These are phyloP conservation scores for Boletus patriciae DNA, from an alignment of 768 basidiomycete genomes.

Conservation along the genomic window DNA sequence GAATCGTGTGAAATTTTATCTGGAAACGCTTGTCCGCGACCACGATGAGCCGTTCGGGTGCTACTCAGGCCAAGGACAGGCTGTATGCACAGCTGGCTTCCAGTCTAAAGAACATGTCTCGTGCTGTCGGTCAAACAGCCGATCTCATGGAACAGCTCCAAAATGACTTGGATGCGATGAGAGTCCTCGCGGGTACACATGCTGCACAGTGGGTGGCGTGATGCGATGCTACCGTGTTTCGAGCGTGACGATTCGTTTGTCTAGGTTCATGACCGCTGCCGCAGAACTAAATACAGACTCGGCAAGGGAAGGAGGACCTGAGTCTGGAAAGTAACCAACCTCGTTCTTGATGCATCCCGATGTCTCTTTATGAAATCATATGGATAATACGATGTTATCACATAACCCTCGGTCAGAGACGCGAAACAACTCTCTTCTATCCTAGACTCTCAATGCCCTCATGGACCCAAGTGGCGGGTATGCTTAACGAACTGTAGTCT, in stretches of 20 bases:
- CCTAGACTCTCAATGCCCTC: neutral
- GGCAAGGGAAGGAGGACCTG: conserved; percentile 15
- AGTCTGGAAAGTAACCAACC: conserved; percentile 10
- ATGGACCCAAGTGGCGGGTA: neutral
- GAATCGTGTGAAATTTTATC: conserved; percentile 14
- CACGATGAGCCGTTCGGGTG: conserved; percentile 40
- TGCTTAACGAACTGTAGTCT: neutral
- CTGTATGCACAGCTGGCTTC: conserved; percentile 76
- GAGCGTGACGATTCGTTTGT: neutral
- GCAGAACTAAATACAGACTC: conserved; percentile 41
- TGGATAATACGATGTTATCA: neutral
- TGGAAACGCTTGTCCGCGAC: neutral
- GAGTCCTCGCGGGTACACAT: conserved; percentile 73
- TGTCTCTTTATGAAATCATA: neutral
- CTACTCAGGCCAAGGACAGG: conserved; percentile 76
- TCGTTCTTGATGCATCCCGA: neutral
- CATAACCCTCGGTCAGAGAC: no score
- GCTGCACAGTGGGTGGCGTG: conserved; percentile 67
- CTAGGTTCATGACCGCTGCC: conserved; percentile 53
- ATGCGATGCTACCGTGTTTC: neutral
- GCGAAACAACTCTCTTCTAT: neutral
- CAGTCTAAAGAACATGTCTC: conserved; percentile 64
- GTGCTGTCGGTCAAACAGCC: conserved; percentile 69
- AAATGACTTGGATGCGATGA: conserved; percentile 75
- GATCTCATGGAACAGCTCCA: conserved; percentile 76